phyloP scores from a whole-genome alignment of 495 filamentous ascomycete genomes.

The Penicillium malachiteum region DNA sequence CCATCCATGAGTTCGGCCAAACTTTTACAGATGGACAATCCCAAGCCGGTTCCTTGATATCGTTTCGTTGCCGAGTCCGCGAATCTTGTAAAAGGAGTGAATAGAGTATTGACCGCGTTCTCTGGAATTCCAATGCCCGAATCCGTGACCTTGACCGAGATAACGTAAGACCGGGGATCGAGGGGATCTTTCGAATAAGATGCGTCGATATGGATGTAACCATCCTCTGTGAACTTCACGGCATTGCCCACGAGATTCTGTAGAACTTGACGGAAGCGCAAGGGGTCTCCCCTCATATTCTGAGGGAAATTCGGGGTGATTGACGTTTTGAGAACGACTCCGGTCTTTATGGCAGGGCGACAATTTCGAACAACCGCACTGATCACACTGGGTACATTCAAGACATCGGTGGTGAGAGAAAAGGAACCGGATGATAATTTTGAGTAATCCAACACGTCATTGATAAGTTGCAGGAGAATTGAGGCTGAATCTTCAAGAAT shows the following conservation, averaged over 20 bases:
- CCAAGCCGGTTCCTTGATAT: slow-evolving; percentile 81
- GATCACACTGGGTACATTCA: slow-evolving; percentile 60
- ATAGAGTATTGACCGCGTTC: slow-evolving; percentile 66
- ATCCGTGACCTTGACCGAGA: slow-evolving; percentile 65
- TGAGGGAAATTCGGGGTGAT: slow-evolving; percentile 46
- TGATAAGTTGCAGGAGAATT: slow-evolving; percentile 81
- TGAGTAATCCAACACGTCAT: slow-evolving; percentile 85
- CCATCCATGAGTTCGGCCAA: slow-evolving; percentile 84
- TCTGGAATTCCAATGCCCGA: slow-evolving; percentile 85
- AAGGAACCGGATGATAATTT: slow-evolving; percentile 88
- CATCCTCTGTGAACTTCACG: slow-evolving; percentile 81
- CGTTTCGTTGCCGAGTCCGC: slow-evolving; percentile 72
- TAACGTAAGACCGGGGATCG: slow-evolving; percentile 35
- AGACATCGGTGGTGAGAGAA: slow-evolving; percentile 67
- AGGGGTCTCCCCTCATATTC: slow-evolving; percentile 64
- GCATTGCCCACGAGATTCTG: slow-evolving; percentile 86
- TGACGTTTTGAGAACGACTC: slow-evolving; percentile 51
- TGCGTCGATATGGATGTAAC: slow-evolving; percentile 57
- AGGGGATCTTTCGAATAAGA: slow-evolving; percentile 51
- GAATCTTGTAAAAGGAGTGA: slow-evolving; percentile 84
- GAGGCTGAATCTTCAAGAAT: slow-evolving; percentile 81
- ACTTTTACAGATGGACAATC: slow-evolving; percentile 78
- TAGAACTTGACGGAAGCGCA: slow-evolving; percentile 76
- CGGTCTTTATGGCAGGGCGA: slow-evolving; percentile 55
- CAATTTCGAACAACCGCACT: slow-evolving; percentile 54